Base-by-base conservation (phyloP, 1,284 basidiomycete genomes). In the Omphalotus olearius region DNA sequence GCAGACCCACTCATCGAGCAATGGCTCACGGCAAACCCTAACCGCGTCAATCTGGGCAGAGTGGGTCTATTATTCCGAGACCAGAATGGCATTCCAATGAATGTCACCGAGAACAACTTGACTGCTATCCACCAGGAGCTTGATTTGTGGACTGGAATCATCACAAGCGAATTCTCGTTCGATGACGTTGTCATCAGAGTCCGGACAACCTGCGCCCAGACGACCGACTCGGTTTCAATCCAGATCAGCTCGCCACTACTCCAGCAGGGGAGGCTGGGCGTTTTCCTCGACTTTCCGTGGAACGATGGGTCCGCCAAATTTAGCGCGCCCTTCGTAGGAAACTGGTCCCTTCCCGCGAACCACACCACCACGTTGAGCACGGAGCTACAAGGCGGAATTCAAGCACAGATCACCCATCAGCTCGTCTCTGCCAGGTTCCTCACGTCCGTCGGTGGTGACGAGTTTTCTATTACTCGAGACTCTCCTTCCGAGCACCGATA, bases 251-350 rank as follows among this genome's bases (percentile, higher is more conserved):
- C 79, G 11, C 16, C 65, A 1, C 66, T 80, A 14, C 38, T 83
- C 6, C 16, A 57, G 20, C 53, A 60, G n/a, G 70, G 72, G 4
- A 64, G 64, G 42, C 62, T 81, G 4, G 77, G 73, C 0, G 17
- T 81, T 0, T 82, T 80, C 62, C 56, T 83, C n/a, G 80, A 83
- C 60, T 82, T 79, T 59, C 80, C 80, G 6, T 83, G 79, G 79
- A 78, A 76, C 60, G 80, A 81, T 56, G 81, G 80, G 3, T 66
- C 60, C 38, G 52, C 64, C 17, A 81, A 82, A 58, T 83, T 82
- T 62, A 70, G 71, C 20, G 80, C 76, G 6, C 80, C 80, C 0
- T 81, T 80, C 57, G 81, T 83, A 0, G 81, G 80, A 1, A 62
- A 63, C 16, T 82, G 66, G 66, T 47, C 45, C 18, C 66, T 66